These are phyloP conservation scores for Fragaria nilgerrensis DNA, from an alignment of 306 rosid species.

Conservation along the genomic window DNA sequence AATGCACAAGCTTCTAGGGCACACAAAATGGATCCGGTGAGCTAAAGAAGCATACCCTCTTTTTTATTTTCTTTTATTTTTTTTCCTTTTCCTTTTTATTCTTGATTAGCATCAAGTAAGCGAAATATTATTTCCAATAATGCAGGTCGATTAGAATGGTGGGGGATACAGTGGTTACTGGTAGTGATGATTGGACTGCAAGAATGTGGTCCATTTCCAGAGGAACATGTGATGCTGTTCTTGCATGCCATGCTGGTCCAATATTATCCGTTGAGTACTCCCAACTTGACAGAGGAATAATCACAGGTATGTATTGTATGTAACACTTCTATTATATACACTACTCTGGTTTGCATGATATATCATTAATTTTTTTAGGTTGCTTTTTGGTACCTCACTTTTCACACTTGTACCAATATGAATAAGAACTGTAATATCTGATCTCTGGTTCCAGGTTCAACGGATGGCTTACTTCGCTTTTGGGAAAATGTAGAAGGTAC, in stretches of 20 bases:
- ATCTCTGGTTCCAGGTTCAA: conserved; percentile 69
- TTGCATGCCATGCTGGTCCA: conserved; percentile 99
- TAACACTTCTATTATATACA: conserved; percentile 10
- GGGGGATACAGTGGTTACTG: conserved; percentile 87
- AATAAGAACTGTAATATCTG: conserved; percentile 13
- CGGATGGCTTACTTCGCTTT: conserved; percentile 89
- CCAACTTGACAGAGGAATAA: conserved; percentile 79
- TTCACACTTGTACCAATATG: neutral
- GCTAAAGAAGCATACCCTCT: conserved; percentile 18
- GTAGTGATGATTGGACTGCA: conserved; percentile 99
- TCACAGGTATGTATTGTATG: conserved; percentile 54
- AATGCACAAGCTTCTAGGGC: conserved; percentile 96
- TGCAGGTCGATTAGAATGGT: conserved; percentile 97
- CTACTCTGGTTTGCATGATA: conserved; percentile 15
- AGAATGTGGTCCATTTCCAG: conserved; percentile 91
- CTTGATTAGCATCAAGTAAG: conserved; percentile 17
- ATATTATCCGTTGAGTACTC: conserved; percentile 87
- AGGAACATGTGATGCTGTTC: conserved; percentile 97
- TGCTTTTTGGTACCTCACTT: neutral
- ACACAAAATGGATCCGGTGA: conserved; percentile 92
- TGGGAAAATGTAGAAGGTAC: conserved; percentile 98
- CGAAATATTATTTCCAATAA: conserved; percentile 15
- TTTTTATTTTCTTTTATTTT: conserved; percentile 2
- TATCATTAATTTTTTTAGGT: neutral
- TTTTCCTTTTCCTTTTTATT: conserved; percentile 1